Conservation (phyloP, 176 grass and related monocot species). For the Carex myosuroides region DNA sequence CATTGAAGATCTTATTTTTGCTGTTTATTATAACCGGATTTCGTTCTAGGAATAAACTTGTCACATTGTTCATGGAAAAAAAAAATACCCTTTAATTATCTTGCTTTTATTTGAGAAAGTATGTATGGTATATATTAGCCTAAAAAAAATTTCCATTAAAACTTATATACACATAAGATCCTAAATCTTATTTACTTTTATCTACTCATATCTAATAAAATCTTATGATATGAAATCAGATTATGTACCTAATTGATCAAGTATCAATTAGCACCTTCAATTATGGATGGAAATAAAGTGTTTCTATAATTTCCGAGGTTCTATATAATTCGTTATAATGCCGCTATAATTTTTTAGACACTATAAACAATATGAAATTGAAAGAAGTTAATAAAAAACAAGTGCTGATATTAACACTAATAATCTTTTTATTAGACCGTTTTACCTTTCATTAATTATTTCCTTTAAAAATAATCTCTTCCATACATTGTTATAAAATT, state of each 20-base stretch:
- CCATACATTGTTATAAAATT: no score
- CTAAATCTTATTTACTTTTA: no score
- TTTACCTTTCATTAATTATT: no score
- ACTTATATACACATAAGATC: no score
- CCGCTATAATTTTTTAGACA: neutral
- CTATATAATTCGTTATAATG: neutral
- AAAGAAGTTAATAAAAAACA: no score
- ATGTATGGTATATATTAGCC: neutral
- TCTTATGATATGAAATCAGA: no score
- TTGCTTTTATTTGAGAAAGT: neutral
- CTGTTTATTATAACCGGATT: neutral
- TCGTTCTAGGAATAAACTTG: neutral
- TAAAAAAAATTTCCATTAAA: neutral
- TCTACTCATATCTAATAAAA: no score
- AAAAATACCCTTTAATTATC: neutral
- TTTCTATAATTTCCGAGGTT: neutral
- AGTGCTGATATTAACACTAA: no score
- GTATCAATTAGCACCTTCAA: neutral
- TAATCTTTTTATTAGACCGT: no score
- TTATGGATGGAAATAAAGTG: neutral
- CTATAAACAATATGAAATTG: no score
- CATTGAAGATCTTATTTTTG: neutral
- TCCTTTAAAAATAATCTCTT: no score
- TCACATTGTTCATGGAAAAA: neutral
- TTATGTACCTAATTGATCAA: neutral